Conservation (phyloP, 2,329 filamentous ascomycete species). For the Penicillium sp. region DNA sequence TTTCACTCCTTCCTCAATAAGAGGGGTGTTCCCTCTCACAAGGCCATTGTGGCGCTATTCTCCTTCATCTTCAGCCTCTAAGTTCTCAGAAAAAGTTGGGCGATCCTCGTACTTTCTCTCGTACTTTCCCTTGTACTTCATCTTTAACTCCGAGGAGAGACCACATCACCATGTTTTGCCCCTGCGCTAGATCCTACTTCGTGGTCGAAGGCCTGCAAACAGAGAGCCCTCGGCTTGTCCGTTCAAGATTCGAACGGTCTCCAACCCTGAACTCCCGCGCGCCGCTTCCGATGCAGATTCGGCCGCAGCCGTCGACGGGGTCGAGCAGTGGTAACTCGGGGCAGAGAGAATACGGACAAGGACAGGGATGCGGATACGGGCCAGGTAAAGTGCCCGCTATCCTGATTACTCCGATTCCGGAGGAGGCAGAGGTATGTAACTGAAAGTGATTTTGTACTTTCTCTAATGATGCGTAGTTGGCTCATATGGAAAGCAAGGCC, state of each 20-base stretch:
- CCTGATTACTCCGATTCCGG: conserved; percentile 17
- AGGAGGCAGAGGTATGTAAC: conserved; percentile 16
- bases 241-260: background rate
- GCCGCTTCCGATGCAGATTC: conserved; percentile 18
- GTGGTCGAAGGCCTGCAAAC: conserved; percentile 18
- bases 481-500: conserved; percentile 12
- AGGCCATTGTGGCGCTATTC: background rate
- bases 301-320: conserved; percentile 3
- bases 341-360: conserved; percentile 1
- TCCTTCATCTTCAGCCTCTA: background rate
- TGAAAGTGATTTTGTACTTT: background rate
- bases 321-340: background rate
- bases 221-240: conserved; percentile 20
- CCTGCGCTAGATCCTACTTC: conserved; percentile 13
- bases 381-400: conserved; percentile 18
- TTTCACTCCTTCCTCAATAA: background rate
- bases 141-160: background rate
- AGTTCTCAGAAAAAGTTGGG: background rate
- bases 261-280: background rate
- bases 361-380: conserved; percentile 1
- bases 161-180: conserved; percentile 17
- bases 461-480: conserved; percentile 3
- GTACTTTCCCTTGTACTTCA: background rate
- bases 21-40: background rate
- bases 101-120: background rate